These are phyloP conservation scores for Podila epicladia DNA, from an alignment of 192 early-diverging fungal genomes.

Conservation along the genomic window DNA sequence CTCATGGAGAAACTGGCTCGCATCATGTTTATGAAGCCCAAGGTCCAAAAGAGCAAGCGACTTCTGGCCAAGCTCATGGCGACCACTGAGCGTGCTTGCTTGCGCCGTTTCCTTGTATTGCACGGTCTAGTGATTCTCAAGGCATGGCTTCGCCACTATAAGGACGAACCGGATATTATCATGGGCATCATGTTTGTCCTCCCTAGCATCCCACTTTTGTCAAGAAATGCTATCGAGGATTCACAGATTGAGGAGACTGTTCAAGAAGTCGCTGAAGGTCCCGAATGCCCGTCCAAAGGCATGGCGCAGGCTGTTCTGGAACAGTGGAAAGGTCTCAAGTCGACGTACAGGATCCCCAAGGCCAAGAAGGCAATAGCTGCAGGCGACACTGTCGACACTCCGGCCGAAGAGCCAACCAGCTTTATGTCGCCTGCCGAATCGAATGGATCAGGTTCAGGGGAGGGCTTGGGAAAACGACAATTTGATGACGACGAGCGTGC, in stretches of 20 bases:
- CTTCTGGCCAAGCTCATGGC: constrained; percentile 74
- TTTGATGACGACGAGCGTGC: constrained; percentile 50
- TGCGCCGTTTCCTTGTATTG: constrained; percentile 68
- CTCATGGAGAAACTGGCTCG: constrained; percentile 38
- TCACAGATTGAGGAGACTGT: constrained; percentile 77
- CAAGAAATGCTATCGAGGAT: constrained; percentile 84
- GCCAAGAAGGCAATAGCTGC: constrained; percentile 49
- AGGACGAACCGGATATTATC: constrained; percentile 67
- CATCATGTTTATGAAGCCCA: constrained; percentile 75
- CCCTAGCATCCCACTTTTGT: constrained; percentile 79
- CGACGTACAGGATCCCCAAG: constrained; percentile 66
- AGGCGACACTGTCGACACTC: constrained; percentile 13
- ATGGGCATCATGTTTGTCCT: constrained; percentile 73
- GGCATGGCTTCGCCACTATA: constrained; percentile 75
- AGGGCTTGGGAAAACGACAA: constrained; percentile 43
- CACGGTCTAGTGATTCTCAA: constrained; percentile 83
- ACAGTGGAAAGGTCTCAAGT: constrained; percentile 62
- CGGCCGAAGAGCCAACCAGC: constrained; percentile 20
- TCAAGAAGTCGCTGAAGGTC: constrained; percentile 55
- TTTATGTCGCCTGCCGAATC: constrained; percentile 51
- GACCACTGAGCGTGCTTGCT: constrained; percentile 55
- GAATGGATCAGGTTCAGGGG: constrained; percentile 37
- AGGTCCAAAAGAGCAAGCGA: constrained; percentile 78
- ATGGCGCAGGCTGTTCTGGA: constrained; percentile 59
- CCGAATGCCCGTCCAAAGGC: constrained; percentile 55